These are phyloP conservation scores for Ramaria sp. DNA, from an alignment of 768 basidiomycete genomes.

Conservation along the genomic window DNA sequence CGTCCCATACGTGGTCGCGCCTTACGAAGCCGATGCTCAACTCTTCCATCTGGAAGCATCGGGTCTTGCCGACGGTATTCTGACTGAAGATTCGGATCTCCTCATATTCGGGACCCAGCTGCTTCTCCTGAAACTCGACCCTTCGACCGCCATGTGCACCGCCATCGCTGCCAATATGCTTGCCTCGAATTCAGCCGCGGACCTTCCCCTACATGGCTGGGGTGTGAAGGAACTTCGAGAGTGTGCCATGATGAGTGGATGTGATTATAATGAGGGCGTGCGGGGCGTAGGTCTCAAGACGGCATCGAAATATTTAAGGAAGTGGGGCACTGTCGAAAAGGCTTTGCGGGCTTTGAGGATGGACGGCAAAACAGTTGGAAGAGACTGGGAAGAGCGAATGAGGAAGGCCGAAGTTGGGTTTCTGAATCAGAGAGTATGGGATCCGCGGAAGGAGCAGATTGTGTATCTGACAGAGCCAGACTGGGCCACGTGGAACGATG, in stretches of 20 bases:
- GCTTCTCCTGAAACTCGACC: slow-evolving; percentile 91
- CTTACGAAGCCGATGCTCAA: slow-evolving; percentile 98
- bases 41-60: slow-evolving; percentile 81
- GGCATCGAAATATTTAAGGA: slow-evolving; percentile 70
- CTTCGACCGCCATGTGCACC: slow-evolving; percentile 48
- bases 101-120: slow-evolving; percentile 93
- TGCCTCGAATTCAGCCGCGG: slow-evolving; percentile 41
- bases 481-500: slow-evolving; percentile 42
- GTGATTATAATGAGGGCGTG: slow-evolving; percentile 88
- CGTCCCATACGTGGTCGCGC: slow-evolving; percentile 84
- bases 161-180: slow-evolving; percentile 62
- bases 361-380: slow-evolving; percentile 77
- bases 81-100: slow-evolving; percentile 97
- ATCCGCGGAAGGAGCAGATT: slow-evolving; percentile 52
- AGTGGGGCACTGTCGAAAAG: slow-evolving; percentile 79
- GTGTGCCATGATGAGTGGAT: slow-evolving; percentile 90
- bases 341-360: slow-evolving; percentile 63
- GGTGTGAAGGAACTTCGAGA: slow-evolving; percentile 81
- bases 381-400: slow-evolving; percentile 66
- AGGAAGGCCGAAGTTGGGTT: slow-evolving; percentile 84
- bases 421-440: slow-evolving; percentile 85
- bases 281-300: slow-evolving; percentile 91
- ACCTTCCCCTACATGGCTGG: slow-evolving; percentile 81
- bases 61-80: slow-evolving; percentile 79
- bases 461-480: slow-evolving; percentile 60